Evolutionary conservation across 2,329 filamentous ascomycete genomes (phyloP), one percentile per base, ranked within the genome.

Genomic region (Lizonia empirigonia): DNA sequence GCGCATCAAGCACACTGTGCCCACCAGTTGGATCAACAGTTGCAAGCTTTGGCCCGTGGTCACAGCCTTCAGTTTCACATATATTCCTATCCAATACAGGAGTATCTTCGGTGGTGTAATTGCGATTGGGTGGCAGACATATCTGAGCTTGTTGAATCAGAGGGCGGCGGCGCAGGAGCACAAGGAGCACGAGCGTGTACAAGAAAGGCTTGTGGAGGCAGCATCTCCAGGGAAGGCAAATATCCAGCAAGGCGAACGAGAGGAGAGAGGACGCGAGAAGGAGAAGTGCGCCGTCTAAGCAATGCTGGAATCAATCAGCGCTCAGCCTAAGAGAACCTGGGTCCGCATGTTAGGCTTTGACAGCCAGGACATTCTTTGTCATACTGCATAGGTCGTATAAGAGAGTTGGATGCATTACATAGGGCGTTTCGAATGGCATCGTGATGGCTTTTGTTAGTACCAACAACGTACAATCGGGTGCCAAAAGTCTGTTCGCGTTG

Each of bases 111-210:
- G 88, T 29, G 72, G 89, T 1, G 76, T 88, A 6, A 82, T 96
- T 58, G 90, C 90, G 1, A 87, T 96, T 42, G 89, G 89, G 0
- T 97, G 92, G 92, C 92, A 96, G 81, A 91, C 90, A 1, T 97
- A 96, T 78, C 68, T 97, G 62, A 90, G 86, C 61, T 89, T 85
- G 72, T 73, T 96, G 65, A 96, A 96, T 65, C 82, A 87, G 64
- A 78, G 78, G 55, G 90, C 89, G 1, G 90, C 91, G 70, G 77
- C 78, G 39, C 77, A 80, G 60, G 81, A 84, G 44, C 59, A 62
- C 35, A 45, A 47, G 6, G 64, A 68, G 32, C 63, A 64, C 46
- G 42, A 23, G 37, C 10, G 2, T 44, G 44, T n/a, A n/a, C n/a
- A n/a, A n/a, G n/a, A n/a, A n/a, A n/a, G n/a, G n/a, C n/a, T n/a